Base-by-base conservation (phyloP, 768 basidiomycete genomes). In the Saitozyma podzolica region DNA sequence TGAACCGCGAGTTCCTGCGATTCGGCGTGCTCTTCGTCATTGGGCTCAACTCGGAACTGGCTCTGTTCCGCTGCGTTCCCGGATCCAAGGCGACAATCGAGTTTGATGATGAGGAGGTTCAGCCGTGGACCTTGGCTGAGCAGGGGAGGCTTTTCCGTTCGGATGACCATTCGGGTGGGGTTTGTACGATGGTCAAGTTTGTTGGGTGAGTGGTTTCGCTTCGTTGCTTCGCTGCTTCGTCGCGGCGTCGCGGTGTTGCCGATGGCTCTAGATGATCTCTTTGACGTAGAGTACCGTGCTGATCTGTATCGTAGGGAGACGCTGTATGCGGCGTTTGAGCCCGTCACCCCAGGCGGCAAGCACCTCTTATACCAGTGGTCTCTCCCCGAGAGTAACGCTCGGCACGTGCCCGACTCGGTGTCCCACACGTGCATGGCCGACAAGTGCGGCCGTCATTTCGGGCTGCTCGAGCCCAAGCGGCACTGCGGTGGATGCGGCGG, bases 1-100 rank as follows among this genome's bases (percentile, higher is more conserved):
- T 91, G 62, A 90, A 94, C 72, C 85, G 93, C 41, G 93, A 95
- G 71, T 95, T 90, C 76, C 86, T 89, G 0, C 83, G 84, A 63
- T 81, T 86, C 0, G 90, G 90, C 5, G 82, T 92, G 5, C 83
- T 96, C n/a, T 91, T 91, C 0, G 88, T 88, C 0, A 91, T 90
- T 3, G 85, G 87, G 6, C 82, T 86, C 0, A 89, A 90, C 65
- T 89, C 91, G 8, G 84, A 86, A 3, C 87, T 92, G 57, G 85
- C 86, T 0, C 80, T 96, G n/a, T 83, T 89, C 63, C 90, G 92
- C 0, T 92, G 92, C 89, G 89, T 86, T 14, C 84, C 89, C 0
- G 88, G 92, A 62, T 85, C 50, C 8, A 65, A 62, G 55, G 41
- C 86, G 11, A 29, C 29, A 5, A 29, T 29, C 29, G 86, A 85